Base-by-base conservation (phyloP, 2,329 filamentous ascomycete genomes). In the Fusarium drepaniforme region DNA sequence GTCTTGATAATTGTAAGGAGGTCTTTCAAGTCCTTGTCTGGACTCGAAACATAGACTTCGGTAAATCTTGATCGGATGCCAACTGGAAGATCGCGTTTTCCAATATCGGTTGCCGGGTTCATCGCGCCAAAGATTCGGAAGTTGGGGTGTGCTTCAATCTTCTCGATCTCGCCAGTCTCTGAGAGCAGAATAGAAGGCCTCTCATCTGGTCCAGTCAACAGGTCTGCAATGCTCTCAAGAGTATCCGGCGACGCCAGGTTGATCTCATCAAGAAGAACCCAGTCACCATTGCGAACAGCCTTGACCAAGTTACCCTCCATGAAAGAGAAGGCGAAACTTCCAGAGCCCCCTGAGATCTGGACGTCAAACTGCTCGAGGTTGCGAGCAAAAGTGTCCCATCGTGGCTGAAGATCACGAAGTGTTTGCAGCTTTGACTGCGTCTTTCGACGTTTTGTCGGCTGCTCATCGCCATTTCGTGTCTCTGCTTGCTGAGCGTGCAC, bases 71-170 rank as follows among this genome's bases (percentile, higher is more conserved):
- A 97, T 66, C 96, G 90, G 51, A 98, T 91, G 2, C 96, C 96
- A 65, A 94, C 91, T 1, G 96, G 95, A 18, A 99, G 86, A 82
- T 99, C 97, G 66, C 96, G 93, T 84, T 99, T 99, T 71, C 97
- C 97, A 66, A 98, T 92, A 85, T 99, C 97, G 4, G 97, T 99
- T 7, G 97, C 97, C 35, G 97, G 97, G 80, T 99, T 99, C 97
- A 99, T 99, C 33, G 97, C 97, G 62, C 94, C 97, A 80, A 99
- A 99, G 16, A 99, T 94, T 44, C 97, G 92, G 82, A 99, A 99
- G 74, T 98, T 92, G 0, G 95, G 93, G 82, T 99, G 96, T 1
- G 96, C 97, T 71, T 92, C 89, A 40, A 99, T 92, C 74, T 96
- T 91, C 82, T 98, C 95, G 51, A 98, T 94, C 77, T 97, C 95